phyloP scores from a whole-genome alignment of 176 grass and related monocot genomes.

The Pontederia paniculata region DNA sequence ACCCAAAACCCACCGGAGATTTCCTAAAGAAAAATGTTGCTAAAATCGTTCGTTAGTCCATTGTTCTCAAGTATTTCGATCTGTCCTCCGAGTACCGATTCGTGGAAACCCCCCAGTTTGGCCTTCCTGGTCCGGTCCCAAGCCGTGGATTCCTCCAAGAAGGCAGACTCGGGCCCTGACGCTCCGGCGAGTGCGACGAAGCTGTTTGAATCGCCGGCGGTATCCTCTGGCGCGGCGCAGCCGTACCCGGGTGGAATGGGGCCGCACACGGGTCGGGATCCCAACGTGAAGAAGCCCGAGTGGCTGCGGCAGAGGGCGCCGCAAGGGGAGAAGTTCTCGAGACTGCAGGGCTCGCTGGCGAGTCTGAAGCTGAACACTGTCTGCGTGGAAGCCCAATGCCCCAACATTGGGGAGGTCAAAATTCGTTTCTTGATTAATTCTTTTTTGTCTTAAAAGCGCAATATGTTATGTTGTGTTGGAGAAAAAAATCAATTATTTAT shows the following conservation, averaged over 20 bases:
- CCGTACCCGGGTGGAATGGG: conserved; percentile 34
- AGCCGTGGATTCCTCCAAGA: conserved; percentile 7
- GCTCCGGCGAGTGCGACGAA: neutral
- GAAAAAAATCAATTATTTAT: neutral
- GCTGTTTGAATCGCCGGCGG: conserved; percentile 3
- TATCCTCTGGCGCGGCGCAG: neutral
- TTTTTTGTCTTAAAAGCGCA: neutral
- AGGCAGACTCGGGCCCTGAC: neutral
- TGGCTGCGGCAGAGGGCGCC: conserved; percentile 74
- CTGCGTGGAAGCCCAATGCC: conserved; percentile 84
- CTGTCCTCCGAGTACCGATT: neutral
- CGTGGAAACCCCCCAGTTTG: neutral
- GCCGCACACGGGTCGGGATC: conserved; percentile 49
- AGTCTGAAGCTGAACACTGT: conserved; percentile 83
- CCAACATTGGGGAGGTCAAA: conserved; percentile 88
- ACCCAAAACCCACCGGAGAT: no score
- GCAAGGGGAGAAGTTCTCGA: conserved; percentile 60
- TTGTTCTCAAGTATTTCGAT: neutral
- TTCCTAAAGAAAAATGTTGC: neutral
- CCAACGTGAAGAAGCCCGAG: conserved; percentile 58
- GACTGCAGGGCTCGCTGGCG: conserved; percentile 48
- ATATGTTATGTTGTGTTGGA: neutral
- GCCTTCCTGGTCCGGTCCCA: conserved; percentile 6
- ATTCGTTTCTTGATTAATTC: neutral
- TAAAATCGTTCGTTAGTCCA: conserved; percentile 3